Evolutionary conservation across 2,329 filamentous ascomycete species (phyloP).

Genomic region (Sclerotinia minor): DNA sequence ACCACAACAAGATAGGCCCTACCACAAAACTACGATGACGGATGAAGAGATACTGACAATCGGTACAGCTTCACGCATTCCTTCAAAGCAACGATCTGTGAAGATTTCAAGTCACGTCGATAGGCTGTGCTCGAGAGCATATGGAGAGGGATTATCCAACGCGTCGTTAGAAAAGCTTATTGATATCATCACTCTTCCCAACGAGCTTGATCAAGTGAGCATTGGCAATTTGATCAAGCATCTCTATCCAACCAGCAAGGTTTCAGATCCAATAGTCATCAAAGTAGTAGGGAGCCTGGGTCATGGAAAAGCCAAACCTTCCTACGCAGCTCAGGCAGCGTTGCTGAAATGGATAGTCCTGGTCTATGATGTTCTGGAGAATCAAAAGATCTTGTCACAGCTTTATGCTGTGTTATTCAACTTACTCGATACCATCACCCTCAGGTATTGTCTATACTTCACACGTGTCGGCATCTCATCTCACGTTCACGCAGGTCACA

Average conservation of each 20-base stretch:
- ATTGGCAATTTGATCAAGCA: conserved; percentile 68
- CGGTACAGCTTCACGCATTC: conserved; percentile 54
- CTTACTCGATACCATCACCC: conserved; percentile 75
- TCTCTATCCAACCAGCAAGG: conserved; percentile 68
- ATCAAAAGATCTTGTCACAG: conserved; percentile 62
- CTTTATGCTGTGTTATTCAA: conserved; percentile 78
- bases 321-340: conserved; percentile 65
- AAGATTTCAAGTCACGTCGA: conserved; percentile 66
- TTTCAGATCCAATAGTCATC: conserved; percentile 62
- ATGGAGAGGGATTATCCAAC: conserved; percentile 66
- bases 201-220: conserved; percentile 73
- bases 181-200: conserved; percentile 65
- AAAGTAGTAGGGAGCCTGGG: conserved; percentile 73
- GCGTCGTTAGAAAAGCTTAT: conserved; percentile 63
- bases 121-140: conserved; percentile 60
- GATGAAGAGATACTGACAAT: conserved; percentile 25
- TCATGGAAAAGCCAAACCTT: conserved; percentile 73
- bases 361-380: conserved; percentile 70
- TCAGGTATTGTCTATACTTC: conserved; percentile 52
- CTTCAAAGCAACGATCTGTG: conserved; percentile 64
- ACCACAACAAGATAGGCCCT: background rate
- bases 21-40: background rate
- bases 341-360: conserved; percentile 78
- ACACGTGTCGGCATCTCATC: background rate
- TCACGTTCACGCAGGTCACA: conserved; percentile 36